Conservation (phyloP, 1,284 basidiomycete species). For the Schizopora paradoxa region DNA sequence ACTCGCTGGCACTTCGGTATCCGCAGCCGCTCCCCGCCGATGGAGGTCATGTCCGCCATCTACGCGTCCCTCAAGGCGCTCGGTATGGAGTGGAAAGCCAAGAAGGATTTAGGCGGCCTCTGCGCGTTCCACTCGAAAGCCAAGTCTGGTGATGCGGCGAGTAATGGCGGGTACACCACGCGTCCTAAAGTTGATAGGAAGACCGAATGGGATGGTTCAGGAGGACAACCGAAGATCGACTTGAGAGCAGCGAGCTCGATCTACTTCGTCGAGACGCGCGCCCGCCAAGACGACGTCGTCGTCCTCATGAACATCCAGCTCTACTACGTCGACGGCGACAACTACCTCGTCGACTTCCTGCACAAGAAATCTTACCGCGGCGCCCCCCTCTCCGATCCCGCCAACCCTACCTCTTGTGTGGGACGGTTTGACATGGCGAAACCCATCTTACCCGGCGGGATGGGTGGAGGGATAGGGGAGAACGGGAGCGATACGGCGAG, state of each 20-base stretch:
- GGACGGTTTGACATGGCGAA: conserved; percentile 62
- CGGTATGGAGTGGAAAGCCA: conserved; percentile 98
- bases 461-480: not conserved
- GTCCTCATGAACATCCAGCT: conserved; percentile 97
- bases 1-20: conserved; percentile 99
- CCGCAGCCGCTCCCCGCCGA: conserved; percentile 88
- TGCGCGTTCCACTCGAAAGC: conserved; percentile 38
- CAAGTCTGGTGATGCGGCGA: conserved; percentile 1
- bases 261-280: conserved; percentile 94
- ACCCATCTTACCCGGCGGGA: conserved; percentile 36
- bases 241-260: conserved; percentile 66
- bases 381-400: no score
- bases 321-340: conserved; percentile 92
- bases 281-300: conserved; percentile 85
- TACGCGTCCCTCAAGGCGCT: conserved; percentile 88
- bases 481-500: conserved; percentile 42
- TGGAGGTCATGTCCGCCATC: conserved; percentile 99
- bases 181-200: conserved; percentile 55
- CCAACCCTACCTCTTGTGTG: conserved; percentile 54
- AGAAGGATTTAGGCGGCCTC: conserved; percentile 64
- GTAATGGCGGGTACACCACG: conserved; percentile 19
- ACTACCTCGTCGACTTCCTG: conserved; percentile 97
- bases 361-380: conserved; percentile 90
- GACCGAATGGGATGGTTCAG: conserved; percentile 55
- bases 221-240: conserved; percentile 43